Base-by-base conservation (phyloP, 2,329 filamentous ascomycete genomes). In the Chalaropsis thielavioides region DNA sequence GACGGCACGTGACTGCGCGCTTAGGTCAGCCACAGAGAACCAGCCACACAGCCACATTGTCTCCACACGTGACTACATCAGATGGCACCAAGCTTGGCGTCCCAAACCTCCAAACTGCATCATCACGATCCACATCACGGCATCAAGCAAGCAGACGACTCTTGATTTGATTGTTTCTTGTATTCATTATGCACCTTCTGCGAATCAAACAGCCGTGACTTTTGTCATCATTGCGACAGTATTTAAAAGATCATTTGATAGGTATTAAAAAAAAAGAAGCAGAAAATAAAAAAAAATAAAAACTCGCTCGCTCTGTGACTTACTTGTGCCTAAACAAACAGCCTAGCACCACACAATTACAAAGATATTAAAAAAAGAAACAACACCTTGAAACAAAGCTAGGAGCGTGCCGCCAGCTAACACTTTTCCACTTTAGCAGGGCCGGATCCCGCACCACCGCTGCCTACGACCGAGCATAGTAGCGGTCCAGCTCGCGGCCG, bases 401-500 rank as follows among this genome's bases (percentile, higher is more conserved):
- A 61, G 19, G 19, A 19, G 11, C 3, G 15, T 5, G 19, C 19
- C 11, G 17, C 19, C 27, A 60, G 51, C 22, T 15, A 35, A 31
- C 22, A 6, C 24, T 13, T 8, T 22, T 24, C 19, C 10, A 49
- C 17, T 19, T 49, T 3, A 49, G 11, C 11, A 49, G 19, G 17
- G 6, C 19, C 22, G 17, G 31, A 31, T 6, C 31, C 31, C 31
- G 31, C 11, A 43, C 41, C 13, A 6, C 7, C 41, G 7, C 41
- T 11, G 6, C 24, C 49, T 60, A 64, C 22, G 43, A 31, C 19
- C 43, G n/a, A 40, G 40, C 46, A n/a, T 65, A 65, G 38, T 62
- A 64, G 35, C 74, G 72, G 61, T 74, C 74, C 27, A 79, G 78
- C 69, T 79, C 80, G 17, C 76, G 75, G 31, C 82, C 82, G 64